A percentile compares a stretch with the other conserved stretches of the same genome.
These are phyloP conservation scores for Penicillium vulpinum DNA, from an alignment of 2,329 filamentous ascomycete species.

Conservation along the genomic window DNA sequence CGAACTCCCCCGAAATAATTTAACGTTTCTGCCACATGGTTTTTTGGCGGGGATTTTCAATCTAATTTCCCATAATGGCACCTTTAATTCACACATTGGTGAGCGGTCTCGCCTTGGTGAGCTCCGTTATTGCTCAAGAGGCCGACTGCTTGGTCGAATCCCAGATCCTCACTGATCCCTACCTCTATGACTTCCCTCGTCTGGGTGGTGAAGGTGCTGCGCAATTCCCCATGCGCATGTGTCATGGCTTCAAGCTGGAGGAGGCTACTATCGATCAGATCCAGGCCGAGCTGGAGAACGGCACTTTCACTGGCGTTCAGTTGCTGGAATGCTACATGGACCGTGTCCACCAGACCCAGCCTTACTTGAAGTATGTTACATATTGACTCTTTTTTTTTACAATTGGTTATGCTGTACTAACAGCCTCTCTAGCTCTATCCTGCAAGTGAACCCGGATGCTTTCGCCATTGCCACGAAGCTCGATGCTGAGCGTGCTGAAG, in stretches of 20 bases:
- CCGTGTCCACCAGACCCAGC: conserved; percentile 61
- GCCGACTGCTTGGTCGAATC: conserved; percentile 31
- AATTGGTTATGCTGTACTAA: too few relatives aligned
- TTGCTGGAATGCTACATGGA: conserved; percentile 64
- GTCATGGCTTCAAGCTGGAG: conserved; percentile 62
- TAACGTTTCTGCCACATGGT: conserved; percentile 17
- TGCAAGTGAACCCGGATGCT: conserved; percentile 69
- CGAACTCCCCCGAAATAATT: conserved; percentile 15
- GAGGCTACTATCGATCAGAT: conserved; percentile 70
- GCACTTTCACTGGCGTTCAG: conserved; percentile 58
- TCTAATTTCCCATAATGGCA: conserved; percentile 16
- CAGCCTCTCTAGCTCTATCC: conserved; percentile 40
- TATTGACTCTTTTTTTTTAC: too few relatives aligned
- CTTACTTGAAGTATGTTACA: conserved; percentile 61
- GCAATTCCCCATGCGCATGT: conserved; percentile 64
- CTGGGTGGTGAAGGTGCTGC: conserved; percentile 33
- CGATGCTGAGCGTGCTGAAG: conserved; percentile 60
- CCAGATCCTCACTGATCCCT: conserved; percentile 36
- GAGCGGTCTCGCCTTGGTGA: conserved; percentile 23
- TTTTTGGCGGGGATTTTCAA: conserved; percentile 13
- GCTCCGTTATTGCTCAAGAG: conserved; percentile 18
- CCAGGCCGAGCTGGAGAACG: conserved; percentile 58
- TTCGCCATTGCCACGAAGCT: conserved; percentile 60
- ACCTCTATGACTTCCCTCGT: conserved; percentile 41
- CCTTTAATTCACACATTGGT: conserved; percentile 21